Evolutionary conservation across 257 asterid species (phyloP).

Genomic region (Petrea volubilis): DNA sequence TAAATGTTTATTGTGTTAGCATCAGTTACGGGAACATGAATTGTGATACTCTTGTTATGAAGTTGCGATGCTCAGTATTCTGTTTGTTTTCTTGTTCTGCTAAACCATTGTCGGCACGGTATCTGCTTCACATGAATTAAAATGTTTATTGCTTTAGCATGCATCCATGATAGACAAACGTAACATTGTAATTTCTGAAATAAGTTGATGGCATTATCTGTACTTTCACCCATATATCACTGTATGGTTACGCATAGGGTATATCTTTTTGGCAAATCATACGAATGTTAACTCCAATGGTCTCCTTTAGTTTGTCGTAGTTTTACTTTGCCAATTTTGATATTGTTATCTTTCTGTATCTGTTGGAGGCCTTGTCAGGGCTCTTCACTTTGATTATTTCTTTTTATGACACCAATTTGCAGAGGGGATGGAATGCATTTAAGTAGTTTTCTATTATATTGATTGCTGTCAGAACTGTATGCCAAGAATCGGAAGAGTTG

Average conservation of each 20-base stretch:
- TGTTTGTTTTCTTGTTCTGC: neutral
- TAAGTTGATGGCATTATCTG: too few species aligned
- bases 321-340: neutral
- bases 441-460: neutral
- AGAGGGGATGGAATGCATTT: slow-evolving; percentile 7
- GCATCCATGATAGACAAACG: too few species aligned
- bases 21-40: slow-evolving; percentile 6
- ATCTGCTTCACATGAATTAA: too few species aligned
- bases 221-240: neutral
- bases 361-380: neutral
- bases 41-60: neutral
- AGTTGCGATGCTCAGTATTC: neutral
- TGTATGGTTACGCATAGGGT: neutral
- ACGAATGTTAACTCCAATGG: neutral
- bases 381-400: slow-evolving; percentile 3
- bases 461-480: slow-evolving; percentile 1
- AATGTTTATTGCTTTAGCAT: too few species aligned
- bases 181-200: neutral
- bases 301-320: neutral
- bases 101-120: neutral
- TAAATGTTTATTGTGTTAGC: slow-evolving; percentile 5
- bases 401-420: neutral
- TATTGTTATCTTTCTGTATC: neutral
- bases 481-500: slow-evolving; percentile 4
- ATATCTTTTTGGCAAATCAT: neutral